These are phyloP conservation scores for Plasmodium gaboni DNA, from an alignment of 169 alveolate genomes.

Conservation along the genomic window DNA sequence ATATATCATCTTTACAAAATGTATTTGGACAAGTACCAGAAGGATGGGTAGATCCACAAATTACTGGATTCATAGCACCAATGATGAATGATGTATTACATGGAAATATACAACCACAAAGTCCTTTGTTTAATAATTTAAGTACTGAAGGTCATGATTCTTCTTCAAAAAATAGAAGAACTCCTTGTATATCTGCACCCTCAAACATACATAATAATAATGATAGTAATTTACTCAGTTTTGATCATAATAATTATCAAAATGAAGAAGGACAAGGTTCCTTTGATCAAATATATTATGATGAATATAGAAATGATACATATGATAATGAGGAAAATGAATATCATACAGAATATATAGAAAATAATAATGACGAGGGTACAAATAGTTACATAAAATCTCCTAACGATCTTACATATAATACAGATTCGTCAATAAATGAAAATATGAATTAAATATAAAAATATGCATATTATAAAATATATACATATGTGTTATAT, in stretches of 20 bases:
- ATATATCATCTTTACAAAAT: conserved; percentile 81
- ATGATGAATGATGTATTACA: conserved; percentile 88
- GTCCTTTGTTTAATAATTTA: conserved; percentile 57
- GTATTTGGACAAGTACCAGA: conserved; percentile 85
- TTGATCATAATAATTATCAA: background rate
- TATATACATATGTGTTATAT: too few relatives aligned
- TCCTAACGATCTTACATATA: too few relatives aligned
- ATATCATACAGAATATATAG: background rate
- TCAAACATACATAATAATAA: background rate
- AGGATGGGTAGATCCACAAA: conserved; percentile 89
- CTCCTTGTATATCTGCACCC: conserved; percentile 13
- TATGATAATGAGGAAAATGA: background rate
- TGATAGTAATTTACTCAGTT: background rate
- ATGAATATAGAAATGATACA: background rate
- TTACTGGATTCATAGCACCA: conserved; percentile 91
- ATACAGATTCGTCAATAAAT: too few relatives aligned
- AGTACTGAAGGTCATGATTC: conserved; percentile 15
- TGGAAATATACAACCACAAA: conserved; percentile 78
- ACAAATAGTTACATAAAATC: background rate
- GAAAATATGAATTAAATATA: too few relatives aligned
- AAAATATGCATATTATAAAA: too few relatives aligned
- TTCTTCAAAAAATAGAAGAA: background rate
- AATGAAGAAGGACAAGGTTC: background rate
- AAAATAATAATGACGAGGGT: background rate
- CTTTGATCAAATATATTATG: background rate